Conservation (phyloP, 129 eudicot species). For the Flaveria sonorensis region DNA sequence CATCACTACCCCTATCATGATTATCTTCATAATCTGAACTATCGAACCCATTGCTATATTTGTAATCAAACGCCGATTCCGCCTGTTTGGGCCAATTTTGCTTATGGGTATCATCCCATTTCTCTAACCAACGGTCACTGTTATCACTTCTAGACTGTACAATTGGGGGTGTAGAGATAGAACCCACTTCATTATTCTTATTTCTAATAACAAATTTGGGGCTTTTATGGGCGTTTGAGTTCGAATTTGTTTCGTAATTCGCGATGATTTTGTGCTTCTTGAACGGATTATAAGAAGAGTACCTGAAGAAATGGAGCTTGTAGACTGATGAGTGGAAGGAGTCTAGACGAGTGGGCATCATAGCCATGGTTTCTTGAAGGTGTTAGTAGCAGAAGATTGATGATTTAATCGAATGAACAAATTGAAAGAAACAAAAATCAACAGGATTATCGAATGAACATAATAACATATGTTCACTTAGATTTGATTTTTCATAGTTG, state of each 20-base stretch:
- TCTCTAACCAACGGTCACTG: constrained; percentile 58
- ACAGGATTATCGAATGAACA: too few species aligned
- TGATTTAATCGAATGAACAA: constrained; percentile 1
- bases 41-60: constrained; percentile 38
- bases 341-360: constrained; percentile 57
- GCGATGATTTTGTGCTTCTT: constrained; percentile 44
- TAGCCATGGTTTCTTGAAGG: constrained; percentile 43
- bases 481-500: too few species aligned
- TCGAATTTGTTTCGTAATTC: constrained; percentile 25
- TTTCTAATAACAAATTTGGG: constrained; percentile 42
- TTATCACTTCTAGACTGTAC: constrained; percentile 31
- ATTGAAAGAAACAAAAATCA: too few species aligned
- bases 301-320: constrained; percentile 71
- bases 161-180: constrained; percentile 22
- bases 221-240: constrained; percentile 39
- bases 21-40: constrained; percentile 39
- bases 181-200: constrained; percentile 32
- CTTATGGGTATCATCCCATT: constrained; percentile 63
- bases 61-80: constrained; percentile 43
- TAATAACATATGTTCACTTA: too few species aligned
- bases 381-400: background rate
- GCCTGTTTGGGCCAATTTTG: constrained; percentile 49
- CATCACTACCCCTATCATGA: constrained; percentile 39
- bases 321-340: constrained; percentile 61
- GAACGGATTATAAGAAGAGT: constrained; percentile 44